Evolutionary conservation across 352 stramenopile species (phyloP).

Genomic region (Pythium pyrilobum): DNA sequence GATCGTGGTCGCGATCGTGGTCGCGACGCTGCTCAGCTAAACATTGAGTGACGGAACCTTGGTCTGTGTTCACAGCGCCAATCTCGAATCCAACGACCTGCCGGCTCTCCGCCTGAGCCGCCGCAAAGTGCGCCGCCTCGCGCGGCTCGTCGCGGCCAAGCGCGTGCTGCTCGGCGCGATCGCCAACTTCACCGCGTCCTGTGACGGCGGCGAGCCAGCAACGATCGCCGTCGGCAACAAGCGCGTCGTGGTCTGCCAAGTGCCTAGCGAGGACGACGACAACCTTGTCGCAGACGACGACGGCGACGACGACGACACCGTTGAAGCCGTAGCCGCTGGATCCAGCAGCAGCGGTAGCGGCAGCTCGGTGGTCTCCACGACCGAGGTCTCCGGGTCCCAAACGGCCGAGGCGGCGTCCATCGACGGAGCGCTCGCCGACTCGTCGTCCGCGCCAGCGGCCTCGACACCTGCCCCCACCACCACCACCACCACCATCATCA

Average conservation of each 20-base stretch:
- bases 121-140: slow-evolving; percentile 8
- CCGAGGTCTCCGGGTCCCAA: no score
- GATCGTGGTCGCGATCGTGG: background rate
- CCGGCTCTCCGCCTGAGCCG: slow-evolving; percentile 8
- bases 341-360: no score
- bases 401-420: no score
- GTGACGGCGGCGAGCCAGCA: slow-evolving; percentile 10
- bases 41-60: background rate
- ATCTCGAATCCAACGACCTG: slow-evolving; percentile 3
- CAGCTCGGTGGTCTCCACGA: no score
- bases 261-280: slow-evolving; percentile 11
- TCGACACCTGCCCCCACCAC: no score
- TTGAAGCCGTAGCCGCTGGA: background rate
- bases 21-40: background rate
- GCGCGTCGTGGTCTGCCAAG: slow-evolving; percentile 6
- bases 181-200: slow-evolving; percentile 9
- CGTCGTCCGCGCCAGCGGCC: no score
- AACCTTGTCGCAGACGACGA: slow-evolving; percentile 8
- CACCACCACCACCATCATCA: no score
- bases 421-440: no score
- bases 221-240: background rate
- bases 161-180: slow-evolving; percentile 7
- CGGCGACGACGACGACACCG: background rate
- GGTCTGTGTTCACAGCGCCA: background rate
- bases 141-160: slow-evolving; percentile 10